Percentiles rank a stretch among this genome's conserved stretches.
These are phyloP conservation scores for Pleurozium schreberi DNA, from an alignment of 225 moss, liverwort and hornwort species.

Conservation along the genomic window DNA sequence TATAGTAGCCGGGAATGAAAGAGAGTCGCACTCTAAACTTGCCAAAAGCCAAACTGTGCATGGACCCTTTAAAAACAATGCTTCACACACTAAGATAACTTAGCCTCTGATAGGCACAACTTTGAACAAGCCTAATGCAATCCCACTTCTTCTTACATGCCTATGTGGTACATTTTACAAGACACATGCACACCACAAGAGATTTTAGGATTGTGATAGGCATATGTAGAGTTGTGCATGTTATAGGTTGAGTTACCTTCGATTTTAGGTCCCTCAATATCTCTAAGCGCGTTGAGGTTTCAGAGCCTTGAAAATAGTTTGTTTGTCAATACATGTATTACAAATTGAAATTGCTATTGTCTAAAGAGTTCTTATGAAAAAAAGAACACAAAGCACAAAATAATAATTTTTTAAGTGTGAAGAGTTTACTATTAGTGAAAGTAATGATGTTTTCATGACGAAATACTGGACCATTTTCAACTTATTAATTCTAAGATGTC, in stretches of 20 bases:
- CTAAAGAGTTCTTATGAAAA: background rate
- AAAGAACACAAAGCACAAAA: background rate
- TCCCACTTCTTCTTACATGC: no score
- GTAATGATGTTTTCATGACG: background rate
- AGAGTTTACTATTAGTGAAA: background rate
- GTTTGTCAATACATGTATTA: background rate
- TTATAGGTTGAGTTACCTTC: no score
- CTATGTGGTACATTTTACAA: no score
- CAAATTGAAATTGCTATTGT: background rate
- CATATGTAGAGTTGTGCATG: no score
- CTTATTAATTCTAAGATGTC: background rate
- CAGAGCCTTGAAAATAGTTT: no score
- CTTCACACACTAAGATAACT: background rate
- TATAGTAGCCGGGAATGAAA: background rate
- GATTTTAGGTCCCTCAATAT: background rate
- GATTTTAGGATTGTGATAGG: no score
- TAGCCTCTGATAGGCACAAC: no score
- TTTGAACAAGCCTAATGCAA: no score
- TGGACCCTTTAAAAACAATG: background rate
- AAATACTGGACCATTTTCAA: background rate
- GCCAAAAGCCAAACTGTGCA: background rate
- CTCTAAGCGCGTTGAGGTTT: fast-evolving
- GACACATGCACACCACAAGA: no score
- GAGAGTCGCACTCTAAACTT: background rate
- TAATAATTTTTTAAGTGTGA: background rate